Conservation (phyloP, 352 stramenopile species). For the Phytophthora ohioensis region DNA sequence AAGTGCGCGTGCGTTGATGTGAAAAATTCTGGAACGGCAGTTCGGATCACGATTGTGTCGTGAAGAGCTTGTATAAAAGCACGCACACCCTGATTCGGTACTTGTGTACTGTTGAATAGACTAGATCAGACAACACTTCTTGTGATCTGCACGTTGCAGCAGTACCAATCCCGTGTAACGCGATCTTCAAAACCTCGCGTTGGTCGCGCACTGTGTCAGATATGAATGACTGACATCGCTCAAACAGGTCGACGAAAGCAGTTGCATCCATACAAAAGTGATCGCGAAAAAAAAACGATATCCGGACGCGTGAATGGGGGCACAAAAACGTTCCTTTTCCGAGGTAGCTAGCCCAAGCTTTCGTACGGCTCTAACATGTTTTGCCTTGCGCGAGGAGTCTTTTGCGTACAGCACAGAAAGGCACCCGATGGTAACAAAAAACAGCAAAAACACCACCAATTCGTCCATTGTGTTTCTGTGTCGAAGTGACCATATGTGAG, state of each 20-base stretch:
- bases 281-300: slow-evolving; percentile 9
- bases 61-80: slow-evolving; percentile 6
- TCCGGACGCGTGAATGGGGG: slow-evolving; percentile 1
- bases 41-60: not conserved
- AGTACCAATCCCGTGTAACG: slow-evolving; percentile 6
- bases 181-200: not conserved
- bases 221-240: not conserved
- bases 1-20: not conserved
- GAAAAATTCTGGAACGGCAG: not conserved
- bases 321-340: not conserved
- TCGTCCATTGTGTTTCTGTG: no score
- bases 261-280: slow-evolving; percentile 4
- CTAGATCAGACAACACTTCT: slow-evolving; percentile 7
- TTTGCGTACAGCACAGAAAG: no score
- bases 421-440: no score
- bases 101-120: slow-evolving; percentile 17
- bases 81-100: slow-evolving; percentile 1
- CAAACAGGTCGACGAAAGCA: slow-evolving; percentile 1
- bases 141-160: slow-evolving; percentile 9
- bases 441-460: no score
- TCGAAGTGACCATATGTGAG: no score
- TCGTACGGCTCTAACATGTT: slow-evolving; percentile 9
- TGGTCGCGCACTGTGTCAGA: not conserved
- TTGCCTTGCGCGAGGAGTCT: not conserved
- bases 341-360: not conserved